Evolutionary conservation across 306 rosid genomes (phyloP), one percentile per base, ranked within the genome.

Genomic region (Crotalaria pallida): DNA sequence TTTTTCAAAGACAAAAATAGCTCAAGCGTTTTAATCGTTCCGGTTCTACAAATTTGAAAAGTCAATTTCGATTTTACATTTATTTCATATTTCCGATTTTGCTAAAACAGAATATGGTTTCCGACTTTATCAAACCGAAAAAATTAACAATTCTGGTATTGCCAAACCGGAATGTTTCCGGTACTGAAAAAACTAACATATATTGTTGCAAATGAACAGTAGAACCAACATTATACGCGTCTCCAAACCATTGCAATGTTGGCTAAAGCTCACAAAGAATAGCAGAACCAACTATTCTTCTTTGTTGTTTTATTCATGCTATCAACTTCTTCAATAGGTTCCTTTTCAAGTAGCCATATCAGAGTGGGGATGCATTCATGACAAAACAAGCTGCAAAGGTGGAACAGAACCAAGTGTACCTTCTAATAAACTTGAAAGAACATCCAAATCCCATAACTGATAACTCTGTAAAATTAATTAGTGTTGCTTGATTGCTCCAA

Each of bases 301-400:
- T 76, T 80, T 34, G 65, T 85, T 27, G 89, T 0, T 86, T 83
- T 2, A 62, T 83, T 75, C 70, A 84, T 4, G 84, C 84, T 31
- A 84, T 81, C 36, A 83, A 83, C 68, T 87, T 77, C 58, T 82
- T 89, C 9, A 79, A 87, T 38, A 58, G 84, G 82, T 83, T 72
- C 67, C 81, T 89, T 15, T 62, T 67, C 57, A 67, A 74, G 82
- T 72, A 76, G 50, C 79, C 69, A 13, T 60, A 73, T 63, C 81
- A 73, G 66, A n/a, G n/a, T n/a, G n/a, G n/a, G n/a, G n/a, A n/a
- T n/a, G n/a, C n/a, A n/a, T n/a, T n/a, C n/a, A n/a, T n/a, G n/a
- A n/a, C n/a, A n/a, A 66, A n/a, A n/a, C n/a, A n/a, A n/a, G n/a
- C n/a, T n/a, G n/a, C n/a, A n/a, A n/a, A 80, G 64, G 81, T 85